Evolutionary conservation across 768 basidiomycete species (phyloP).

Genomic region (Lactifluus rugatus): DNA sequence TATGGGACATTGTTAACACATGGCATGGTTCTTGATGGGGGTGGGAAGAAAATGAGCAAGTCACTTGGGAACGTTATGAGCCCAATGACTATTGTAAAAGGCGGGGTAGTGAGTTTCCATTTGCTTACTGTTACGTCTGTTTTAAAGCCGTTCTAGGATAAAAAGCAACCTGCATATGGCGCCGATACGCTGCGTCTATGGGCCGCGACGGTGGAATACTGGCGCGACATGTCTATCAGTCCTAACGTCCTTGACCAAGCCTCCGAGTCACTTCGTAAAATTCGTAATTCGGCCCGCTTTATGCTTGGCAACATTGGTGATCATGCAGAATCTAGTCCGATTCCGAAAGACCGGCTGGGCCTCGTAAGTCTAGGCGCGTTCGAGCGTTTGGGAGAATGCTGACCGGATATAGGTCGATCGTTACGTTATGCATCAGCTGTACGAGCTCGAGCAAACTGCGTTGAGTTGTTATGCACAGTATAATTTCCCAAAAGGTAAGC

Average conservation of each 20-base stretch:
- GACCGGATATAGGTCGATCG: conserved; percentile 54
- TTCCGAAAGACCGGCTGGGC: conserved; percentile 42
- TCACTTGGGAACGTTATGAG: conserved; percentile 85
- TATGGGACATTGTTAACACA: conserved; percentile 85
- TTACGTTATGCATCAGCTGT: conserved; percentile 80
- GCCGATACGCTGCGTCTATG: conserved; percentile 82
- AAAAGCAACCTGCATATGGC: conserved; percentile 71
- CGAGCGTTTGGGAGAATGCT: conserved; percentile 1
- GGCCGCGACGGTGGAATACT: conserved; percentile 87
- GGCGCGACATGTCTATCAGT: conserved; percentile 81
- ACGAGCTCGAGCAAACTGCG: conserved; percentile 56
- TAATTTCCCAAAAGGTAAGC: conserved; percentile 74
- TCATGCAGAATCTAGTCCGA: conserved; percentile 26
- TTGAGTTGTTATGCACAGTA: conserved; percentile 60
- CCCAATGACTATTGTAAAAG: conserved; percentile 71
- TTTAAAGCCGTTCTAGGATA: conserved; percentile 36
- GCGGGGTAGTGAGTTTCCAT: conserved; percentile 49
- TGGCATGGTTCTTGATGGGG: conserved; percentile 90
- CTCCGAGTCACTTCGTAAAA: conserved; percentile 67
- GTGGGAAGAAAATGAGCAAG: conserved; percentile 97
- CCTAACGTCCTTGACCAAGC: conserved; percentile 65
- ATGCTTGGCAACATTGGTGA: conserved; percentile 69
- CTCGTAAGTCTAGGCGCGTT: conserved; percentile 39
- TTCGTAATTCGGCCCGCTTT: conserved; percentile 81
- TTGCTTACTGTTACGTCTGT: not conserved